Conservation (phyloP, 768 basidiomycete species). For the Termitomyces eurrhizus region DNA sequence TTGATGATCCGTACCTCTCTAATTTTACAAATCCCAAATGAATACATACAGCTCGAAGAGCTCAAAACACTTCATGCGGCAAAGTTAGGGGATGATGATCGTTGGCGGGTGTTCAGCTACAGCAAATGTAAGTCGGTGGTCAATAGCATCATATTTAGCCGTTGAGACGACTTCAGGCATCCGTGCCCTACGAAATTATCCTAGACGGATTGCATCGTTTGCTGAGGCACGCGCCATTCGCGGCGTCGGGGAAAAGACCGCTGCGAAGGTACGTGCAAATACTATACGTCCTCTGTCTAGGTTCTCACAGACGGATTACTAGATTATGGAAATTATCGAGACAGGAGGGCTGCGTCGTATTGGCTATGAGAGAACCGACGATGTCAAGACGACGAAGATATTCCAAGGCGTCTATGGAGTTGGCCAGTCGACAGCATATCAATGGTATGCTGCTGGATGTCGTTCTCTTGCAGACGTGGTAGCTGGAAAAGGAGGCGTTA, state of each 20-base stretch:
- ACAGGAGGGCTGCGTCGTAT: constrained; percentile 74
- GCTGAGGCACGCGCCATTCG: constrained; percentile 56
- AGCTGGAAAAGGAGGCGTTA: constrained; percentile 56
- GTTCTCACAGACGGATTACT: not conserved
- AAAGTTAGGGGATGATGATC: constrained; percentile 56
- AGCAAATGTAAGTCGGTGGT: constrained; percentile 47
- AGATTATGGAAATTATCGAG: constrained; percentile 81
- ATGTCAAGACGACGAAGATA: constrained; percentile 47
- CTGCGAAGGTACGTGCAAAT: constrained; percentile 48
- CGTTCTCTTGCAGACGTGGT: constrained; percentile 74
- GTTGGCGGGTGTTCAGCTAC: constrained; percentile 65
- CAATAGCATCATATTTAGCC: not conserved
- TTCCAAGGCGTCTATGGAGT: constrained; percentile 89
- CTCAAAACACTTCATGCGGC: constrained; percentile 62
- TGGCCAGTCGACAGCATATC: constrained; percentile 61
- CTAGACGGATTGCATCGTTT: constrained; percentile 52
- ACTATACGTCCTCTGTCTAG: not conserved
- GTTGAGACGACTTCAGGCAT: constrained; percentile 42
- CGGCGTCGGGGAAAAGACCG: constrained; percentile 74
- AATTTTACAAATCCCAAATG: not conserved
- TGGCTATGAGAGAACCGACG: constrained; percentile 60
- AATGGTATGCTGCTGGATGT: constrained; percentile 76
- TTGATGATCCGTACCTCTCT: not conserved
- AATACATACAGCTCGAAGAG: constrained; percentile 51
- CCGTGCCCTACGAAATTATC: constrained; percentile 49